A percentile compares a stretch with the other conserved stretches of the same genome.
Evolutionary conservation across 768 basidiomycete species (phyloP).

Genomic region (Tricholoma matsutake): DNA sequence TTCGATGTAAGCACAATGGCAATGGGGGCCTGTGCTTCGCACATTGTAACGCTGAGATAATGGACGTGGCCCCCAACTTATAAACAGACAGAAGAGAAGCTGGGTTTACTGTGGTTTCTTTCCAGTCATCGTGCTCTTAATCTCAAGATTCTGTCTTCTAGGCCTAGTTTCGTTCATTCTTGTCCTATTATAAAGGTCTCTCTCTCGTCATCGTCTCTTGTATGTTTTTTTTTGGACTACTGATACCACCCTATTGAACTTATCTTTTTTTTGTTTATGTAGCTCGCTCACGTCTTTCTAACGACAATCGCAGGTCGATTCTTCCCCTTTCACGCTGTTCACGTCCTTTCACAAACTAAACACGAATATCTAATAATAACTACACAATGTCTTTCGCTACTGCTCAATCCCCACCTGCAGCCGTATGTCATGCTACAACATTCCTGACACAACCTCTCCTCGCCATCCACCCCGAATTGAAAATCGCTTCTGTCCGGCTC

Average conservation of each 20-base stretch:
- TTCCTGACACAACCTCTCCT: constrained; percentile 38
- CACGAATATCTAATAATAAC: background rate
- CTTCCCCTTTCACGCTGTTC: background rate
- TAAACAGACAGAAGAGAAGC: background rate
- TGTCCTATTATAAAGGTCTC: background rate
- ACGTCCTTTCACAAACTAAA: background rate
- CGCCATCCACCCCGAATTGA: constrained; percentile 19
- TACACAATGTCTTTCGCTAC: constrained; percentile 1
- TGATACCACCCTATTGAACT: background rate
- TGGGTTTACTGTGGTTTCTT: background rate
- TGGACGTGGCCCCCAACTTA: background rate
- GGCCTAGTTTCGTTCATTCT: background rate
- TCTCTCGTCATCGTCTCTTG: background rate
- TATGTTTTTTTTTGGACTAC: background rate
- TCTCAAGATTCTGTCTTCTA: background rate
- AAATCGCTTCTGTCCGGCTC: constrained; percentile 23
- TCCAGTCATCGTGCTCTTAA: background rate
- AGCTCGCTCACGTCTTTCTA: background rate
- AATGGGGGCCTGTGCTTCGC: background rate
- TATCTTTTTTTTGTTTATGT: background rate
- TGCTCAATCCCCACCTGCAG: background rate
- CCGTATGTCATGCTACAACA: constrained; percentile 19
- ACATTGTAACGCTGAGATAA: background rate
- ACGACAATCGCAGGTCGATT: constrained; percentile 1
- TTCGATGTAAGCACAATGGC: background rate